Conservation (phyloP, 163 green algal genomes). For the Scenedesmus sp. region DNA sequence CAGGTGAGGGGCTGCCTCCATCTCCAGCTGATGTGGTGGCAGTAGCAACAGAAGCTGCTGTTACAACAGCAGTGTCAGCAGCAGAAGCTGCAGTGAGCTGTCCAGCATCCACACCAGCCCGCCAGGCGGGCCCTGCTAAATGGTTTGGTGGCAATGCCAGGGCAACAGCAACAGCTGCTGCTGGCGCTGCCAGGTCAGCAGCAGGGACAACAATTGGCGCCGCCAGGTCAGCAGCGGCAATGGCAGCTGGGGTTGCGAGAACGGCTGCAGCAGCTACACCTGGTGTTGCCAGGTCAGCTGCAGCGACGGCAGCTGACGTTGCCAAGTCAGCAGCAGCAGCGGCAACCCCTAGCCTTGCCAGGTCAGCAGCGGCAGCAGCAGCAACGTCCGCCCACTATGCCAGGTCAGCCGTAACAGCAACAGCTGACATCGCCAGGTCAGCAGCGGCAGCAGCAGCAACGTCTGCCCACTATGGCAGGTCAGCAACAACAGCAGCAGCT, state of each 20-base stretch:
- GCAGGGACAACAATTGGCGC: neutral
- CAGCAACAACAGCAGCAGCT: neutral
- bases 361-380: conserved; percentile 8
- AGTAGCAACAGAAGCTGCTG: neutral
- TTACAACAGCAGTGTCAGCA: neutral
- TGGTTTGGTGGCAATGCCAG: neutral
- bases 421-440: neutral
- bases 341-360: neutral
- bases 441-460: neutral
- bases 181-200: neutral
- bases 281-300: neutral
- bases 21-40: neutral
- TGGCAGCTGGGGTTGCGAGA: neutral
- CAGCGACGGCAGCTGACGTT: neutral
- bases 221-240: neutral
- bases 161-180: neutral
- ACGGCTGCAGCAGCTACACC: neutral
- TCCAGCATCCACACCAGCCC: neutral
- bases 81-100: neutral
- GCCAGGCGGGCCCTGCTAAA: neutral
- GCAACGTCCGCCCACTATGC: neutral
- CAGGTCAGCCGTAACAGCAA: neutral
- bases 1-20: neutral
- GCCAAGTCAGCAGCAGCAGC: neutral
- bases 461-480: neutral